Base-by-base conservation (phyloP, 345 rosid genomes). In the Ceriops decandra region DNA sequence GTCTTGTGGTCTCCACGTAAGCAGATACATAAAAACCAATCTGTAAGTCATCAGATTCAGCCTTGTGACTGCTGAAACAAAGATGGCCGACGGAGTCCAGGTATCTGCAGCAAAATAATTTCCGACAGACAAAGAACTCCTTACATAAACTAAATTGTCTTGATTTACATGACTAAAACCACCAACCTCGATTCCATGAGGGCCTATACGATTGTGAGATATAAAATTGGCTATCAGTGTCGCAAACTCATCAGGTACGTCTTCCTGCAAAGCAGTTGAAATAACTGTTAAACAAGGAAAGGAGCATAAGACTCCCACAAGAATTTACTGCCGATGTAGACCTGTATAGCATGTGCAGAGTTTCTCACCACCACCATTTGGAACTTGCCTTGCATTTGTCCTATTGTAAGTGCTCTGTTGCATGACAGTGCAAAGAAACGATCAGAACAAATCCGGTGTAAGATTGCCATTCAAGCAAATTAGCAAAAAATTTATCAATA, bases 361-460 rank as follows among this genome's bases (percentile, higher is more conserved):
- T 93, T 92, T 75, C 93, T 89, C 42, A 93, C 90, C 33, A 91
- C 93, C 26, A 91, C 89, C 97, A 93, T 89, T 80, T 93, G 98
- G 77, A 93, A 93, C 78, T 93, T 91, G 70, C 98, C 98, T 91
- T 91, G 97, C 98, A 93, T 93, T 82, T 93, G 97, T 60, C 96
- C 97, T 66, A 93, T 93, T 71, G 98, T 91, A 61, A 91, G 97
- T 38, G 89, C 63, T 80, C 98, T 93, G 82, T 72, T 28, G 64
- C 71, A 66, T 59, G 69, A 65, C 17, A 62, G 49, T 6, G 27
- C 53, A 66, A 53, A 57, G 16, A 58, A 63, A 46, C n/a, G 52
- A 67, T 63, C 62, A 42, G 35, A 56, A 21, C 6, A 20, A 24
- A 1, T 13, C 46, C 13, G 15, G 15, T 36, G 46, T 36, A 8